phyloP scores from a whole-genome alignment of 257 asterid genomes.

The Vinca minor region DNA sequence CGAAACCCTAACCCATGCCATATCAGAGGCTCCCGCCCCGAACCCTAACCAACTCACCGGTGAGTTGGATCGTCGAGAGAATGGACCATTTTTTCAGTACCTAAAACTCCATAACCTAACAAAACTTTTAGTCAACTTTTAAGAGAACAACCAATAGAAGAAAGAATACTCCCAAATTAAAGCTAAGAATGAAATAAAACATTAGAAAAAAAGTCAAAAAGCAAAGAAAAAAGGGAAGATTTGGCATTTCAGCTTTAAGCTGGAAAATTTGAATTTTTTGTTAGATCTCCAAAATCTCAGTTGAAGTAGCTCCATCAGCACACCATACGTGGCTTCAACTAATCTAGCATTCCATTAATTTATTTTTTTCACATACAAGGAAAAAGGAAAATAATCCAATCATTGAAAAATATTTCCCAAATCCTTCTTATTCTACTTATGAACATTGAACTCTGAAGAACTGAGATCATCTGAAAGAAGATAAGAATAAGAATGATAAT shows the following conservation, averaged over 20 bases:
- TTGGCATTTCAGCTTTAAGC: slow-evolving; percentile 8
- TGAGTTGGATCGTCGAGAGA: too few relatives aligned
- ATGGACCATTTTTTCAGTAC: too few relatives aligned
- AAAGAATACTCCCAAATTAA: neutral
- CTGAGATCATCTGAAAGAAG: too few relatives aligned
- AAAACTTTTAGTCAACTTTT: too few relatives aligned
- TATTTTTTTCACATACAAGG: neutral
- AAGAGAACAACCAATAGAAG: neutral
- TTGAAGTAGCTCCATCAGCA: neutral
- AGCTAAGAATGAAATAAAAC: slow-evolving; percentile 1
- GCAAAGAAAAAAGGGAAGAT: slow-evolving; percentile 5
- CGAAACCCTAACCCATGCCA: too few relatives aligned
- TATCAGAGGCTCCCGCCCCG: too few relatives aligned
- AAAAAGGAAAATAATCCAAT: neutral
- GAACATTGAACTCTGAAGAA: too few relatives aligned
- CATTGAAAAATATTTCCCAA: slow-evolving; percentile 1
- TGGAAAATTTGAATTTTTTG: neutral
- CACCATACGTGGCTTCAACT: neutral
- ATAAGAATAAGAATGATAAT: too few relatives aligned
- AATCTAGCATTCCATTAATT: neutral
- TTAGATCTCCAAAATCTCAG: neutral
- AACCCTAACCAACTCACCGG: too few relatives aligned
- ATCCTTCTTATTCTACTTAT: too few relatives aligned
- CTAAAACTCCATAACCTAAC: too few relatives aligned
- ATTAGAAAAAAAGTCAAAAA: slow-evolving; percentile 12